phyloP scores from a whole-genome alignment of 805 yeast genomes.

The Pichia pseudocactophila region DNA sequence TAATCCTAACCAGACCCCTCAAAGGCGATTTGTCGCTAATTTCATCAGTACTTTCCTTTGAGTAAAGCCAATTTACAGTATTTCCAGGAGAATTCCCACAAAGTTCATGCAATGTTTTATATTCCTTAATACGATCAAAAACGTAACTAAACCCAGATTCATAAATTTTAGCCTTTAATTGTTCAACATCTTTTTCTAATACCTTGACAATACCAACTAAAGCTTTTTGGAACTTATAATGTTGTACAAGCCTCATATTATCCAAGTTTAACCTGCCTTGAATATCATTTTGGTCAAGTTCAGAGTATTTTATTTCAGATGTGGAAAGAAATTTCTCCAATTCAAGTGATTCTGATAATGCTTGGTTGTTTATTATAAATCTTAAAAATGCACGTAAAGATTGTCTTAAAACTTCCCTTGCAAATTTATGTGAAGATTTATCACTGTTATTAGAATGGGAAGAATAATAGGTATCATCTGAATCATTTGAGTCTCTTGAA shows the following conservation, averaged over 20 bases:
- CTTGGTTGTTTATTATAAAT: constrained; percentile 42
- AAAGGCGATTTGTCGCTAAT: constrained; percentile 44
- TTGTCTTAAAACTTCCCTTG: constrained; percentile 69
- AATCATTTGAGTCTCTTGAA: constrained; percentile 1
- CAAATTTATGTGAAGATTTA: constrained; percentile 24
- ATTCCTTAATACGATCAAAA: constrained; percentile 53
- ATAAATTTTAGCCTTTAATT: constrained; percentile 21
- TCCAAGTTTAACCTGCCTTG: constrained; percentile 54
- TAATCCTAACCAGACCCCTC: constrained; percentile 68
- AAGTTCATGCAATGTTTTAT: constrained; percentile 23
- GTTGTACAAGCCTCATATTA: constrained; percentile 44
- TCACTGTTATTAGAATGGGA: background rate
- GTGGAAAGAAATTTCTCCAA: constrained; percentile 45
- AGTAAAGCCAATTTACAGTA: background rate
- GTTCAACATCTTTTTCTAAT: constrained; percentile 36
- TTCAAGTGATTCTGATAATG: constrained; percentile 42
- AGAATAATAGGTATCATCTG: constrained; percentile 3
- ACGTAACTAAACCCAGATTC: constrained; percentile 47
- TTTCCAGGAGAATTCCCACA: constrained; percentile 3
- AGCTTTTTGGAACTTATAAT: constrained; percentile 62
- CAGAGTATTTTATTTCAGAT: constrained; percentile 32
- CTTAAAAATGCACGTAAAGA: constrained; percentile 68
- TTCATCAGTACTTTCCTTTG: constrained; percentile 36
- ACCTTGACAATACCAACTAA: constrained; percentile 23
- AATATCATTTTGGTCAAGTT: constrained; percentile 46